Evolutionary conservation across 1,284 basidiomycete species (phyloP), one percentile per base, ranked within the genome.

Genomic region (Tilletia horrida): DNA sequence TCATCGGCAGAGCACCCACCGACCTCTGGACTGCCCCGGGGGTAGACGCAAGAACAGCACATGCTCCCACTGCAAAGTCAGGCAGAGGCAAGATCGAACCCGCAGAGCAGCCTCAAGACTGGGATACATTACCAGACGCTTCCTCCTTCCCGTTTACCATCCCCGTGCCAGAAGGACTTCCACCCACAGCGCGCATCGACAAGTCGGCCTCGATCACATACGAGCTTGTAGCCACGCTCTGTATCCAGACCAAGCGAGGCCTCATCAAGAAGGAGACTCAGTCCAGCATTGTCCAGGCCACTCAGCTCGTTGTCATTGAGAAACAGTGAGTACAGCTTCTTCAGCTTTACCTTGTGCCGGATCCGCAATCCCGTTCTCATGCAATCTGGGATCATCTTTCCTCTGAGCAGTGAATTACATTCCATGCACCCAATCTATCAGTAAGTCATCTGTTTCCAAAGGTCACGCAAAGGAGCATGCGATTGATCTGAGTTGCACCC

Each of bases 401-500:
- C 8, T 55, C 7, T 25, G 7, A 18, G 14, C 55, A 59, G 55
- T 71, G 80, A 81, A 62, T 70, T 80, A 2, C 80, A 80, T 67
- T 77, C 78, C 11, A 71, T 73, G 11, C 80, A 79, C 77, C 77
- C 79, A 21, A 64, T 77, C 52, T 81, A 80, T 66, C 66, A 76
- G 64, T 70, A 23, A 50, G 52, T 40, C 48, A 59, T 59, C 45
- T 6, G 21, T 48, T 18, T 48, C 16, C 43, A 44, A 18, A 44
- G 9, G 18, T n/a, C 16, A 18, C 45, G 3, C 45, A 7, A 4
- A 48, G 18, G 21, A 3, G 16, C 45, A 18, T 23, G 21, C 45
- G 16, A 40, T 11, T 40, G 35, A 40, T 40, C 6, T 11, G n/a
- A 4, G 35, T 40, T 40, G 2, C 4, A 21, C 4, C 48, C 27